Evolutionary conservation across 306 rosid genomes (phyloP), one percentile per base, ranked within the genome.

Genomic region (Cicer yamashitae): DNA sequence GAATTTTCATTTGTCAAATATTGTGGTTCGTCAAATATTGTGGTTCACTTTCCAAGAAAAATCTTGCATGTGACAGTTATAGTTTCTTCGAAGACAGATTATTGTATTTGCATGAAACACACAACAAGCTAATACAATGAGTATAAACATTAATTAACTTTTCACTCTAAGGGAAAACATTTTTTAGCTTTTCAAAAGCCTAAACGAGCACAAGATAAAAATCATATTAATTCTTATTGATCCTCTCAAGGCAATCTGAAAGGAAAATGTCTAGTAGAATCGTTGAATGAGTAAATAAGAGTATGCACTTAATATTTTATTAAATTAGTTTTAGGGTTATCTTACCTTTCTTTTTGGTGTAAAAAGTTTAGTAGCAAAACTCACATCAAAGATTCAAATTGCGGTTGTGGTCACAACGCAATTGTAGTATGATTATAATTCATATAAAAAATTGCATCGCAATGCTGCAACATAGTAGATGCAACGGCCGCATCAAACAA

Each of bases 251-350:
- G 43, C 67, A 70, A 46, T 67, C 57, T 63, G 76, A 81, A 83
- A 83, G 82, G 51, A 77, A 86, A 69, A 79, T 78, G 85, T 70
- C 89, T 77, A 46, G 69, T 77, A 60, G 82, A 77, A 71, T 47
- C 73, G 71, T 54, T 77, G 87, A 86, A 81, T 60, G 87, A 77
- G 67, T 76, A 80, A 65, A 8, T 14, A 13, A 52, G 6, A 40
- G 17, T 45, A 20, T 57, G 34, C 37, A 51, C 1, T 76, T 10
- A 71, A 65, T 82, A 76, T 77, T 85, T 82, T 75, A 79, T 75
- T 60, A 45, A 71, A 66, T 67, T 38, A 67, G 67, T 44, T 63
- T 59, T 73, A 60, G 47, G 61, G 40, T 72, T 56, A 41, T 70
- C 46, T 58, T 11, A 37, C 45, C 18, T 43, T 25, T 25, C 34